Evolutionary conservation across 176 grass and related monocot genomes (phyloP), one percentile per base, ranked within the genome.

Genomic region (Rhynchospora breviuscula): DNA sequence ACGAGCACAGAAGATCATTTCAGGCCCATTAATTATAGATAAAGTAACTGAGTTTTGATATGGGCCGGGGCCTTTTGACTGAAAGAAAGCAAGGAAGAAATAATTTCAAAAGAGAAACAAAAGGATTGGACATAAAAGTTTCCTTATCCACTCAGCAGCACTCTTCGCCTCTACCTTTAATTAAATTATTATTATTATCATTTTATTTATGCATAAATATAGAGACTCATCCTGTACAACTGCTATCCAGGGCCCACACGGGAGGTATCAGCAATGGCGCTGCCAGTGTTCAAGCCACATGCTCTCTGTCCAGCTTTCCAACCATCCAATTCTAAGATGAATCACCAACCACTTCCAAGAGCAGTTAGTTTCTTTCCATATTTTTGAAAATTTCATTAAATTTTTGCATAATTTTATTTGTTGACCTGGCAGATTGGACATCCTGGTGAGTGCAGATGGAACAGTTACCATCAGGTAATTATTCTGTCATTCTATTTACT

Each of bases 231-330:
- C 21, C 11, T 63, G 60, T 80, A 23, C 62, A 17, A 19, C 86
- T 79, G 48, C 79, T 58, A 82, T 15, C 62, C 15, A 29, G 61
- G 83, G 9, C 64, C 33, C 83, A 75, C 67, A 77, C 29, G 40
- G 54, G 78, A 73, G 58, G 5, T 44, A 67, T 18, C 86, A 81
- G 29, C 79, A 33, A 97, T 97, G 94, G 90, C 86, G 22, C 85
- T 83, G 65, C 85, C 86, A 48, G 48, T 92, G 76, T 79, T 92
- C 79, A 92, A 84, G 75, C 45, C 88, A 17, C 90, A 90, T 70
- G 12, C 83, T 7, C 79, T 84, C 13, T 73, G 62, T 83, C 72
- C 82, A 17, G 82, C 82, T 64, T 84, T 84, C 72, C 84, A 60
- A 73, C 22, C 84, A 63, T 83, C 89, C 5, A 75, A 75, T 75